Conservation (phyloP, 192 early-diverging fungal species). For the Chytriomyces sp. region DNA sequence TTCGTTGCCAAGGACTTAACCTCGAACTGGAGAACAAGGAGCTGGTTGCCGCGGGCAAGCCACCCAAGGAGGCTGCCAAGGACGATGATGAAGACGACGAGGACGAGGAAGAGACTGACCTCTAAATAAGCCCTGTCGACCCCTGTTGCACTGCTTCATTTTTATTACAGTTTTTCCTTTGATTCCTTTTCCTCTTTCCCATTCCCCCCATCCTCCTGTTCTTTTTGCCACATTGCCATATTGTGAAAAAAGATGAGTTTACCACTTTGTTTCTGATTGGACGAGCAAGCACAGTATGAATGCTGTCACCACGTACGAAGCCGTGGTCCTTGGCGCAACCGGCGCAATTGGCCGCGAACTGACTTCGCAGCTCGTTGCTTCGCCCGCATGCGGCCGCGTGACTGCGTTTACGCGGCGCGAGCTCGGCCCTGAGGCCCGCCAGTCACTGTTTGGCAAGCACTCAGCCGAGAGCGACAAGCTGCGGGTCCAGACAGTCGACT, state of each 20-base stretch:
- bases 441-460: background rate
- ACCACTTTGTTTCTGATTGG: no score
- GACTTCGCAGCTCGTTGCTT: background rate
- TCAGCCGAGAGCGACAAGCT: background rate
- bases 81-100: slow-evolving; percentile 26
- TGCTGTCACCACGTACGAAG: background rate
- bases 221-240: no score
- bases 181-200: no score
- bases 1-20: slow-evolving; percentile 66
- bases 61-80: slow-evolving; percentile 7
- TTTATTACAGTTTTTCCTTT: no score
- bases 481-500: background rate
- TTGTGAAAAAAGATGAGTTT: no score
- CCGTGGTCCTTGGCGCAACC: background rate
- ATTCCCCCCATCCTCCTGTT: no score
- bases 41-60: slow-evolving; percentile 9
- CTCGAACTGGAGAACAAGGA: slow-evolving; percentile 39
- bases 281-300: no score
- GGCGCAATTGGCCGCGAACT: background rate
- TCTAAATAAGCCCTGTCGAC: no score
- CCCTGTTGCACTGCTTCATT: no score
- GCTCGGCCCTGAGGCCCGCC: background rate
- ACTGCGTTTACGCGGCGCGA: background rate
- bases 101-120: slow-evolving; percentile 22
- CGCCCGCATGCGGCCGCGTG: background rate